These are phyloP conservation scores for Chaetomiaceae sp. DNA, from an alignment of 2,329 filamentous ascomycete genomes.

Conservation along the genomic window DNA sequence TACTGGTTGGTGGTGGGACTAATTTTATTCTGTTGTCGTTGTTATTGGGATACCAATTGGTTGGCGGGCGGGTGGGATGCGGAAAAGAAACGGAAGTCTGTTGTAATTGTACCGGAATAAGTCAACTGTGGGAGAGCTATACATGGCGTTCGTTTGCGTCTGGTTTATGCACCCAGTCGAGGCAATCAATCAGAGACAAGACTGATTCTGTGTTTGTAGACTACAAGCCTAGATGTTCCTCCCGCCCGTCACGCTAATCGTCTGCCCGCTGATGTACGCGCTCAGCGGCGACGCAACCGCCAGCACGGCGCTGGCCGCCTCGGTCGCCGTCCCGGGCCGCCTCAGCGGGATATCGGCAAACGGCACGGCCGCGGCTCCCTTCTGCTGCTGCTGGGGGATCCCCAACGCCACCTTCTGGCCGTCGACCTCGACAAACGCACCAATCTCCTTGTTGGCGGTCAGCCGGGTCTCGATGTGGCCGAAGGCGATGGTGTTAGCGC, in stretches of 20 bases:
- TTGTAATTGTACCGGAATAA: too few species aligned
- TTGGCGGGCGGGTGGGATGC: too few species aligned
- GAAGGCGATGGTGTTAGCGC: slow-evolving; percentile 79
- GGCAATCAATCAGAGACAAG: too few species aligned
- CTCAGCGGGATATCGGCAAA: slow-evolving; percentile 72
- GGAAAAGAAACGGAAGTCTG: too few species aligned
- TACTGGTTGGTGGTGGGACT: too few species aligned
- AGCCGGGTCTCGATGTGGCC: slow-evolving; percentile 75
- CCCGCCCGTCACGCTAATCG: slow-evolving; percentile 79
- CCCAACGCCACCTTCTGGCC: slow-evolving; percentile 71
- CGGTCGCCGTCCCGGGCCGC: slow-evolving; percentile 69
- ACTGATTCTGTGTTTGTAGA: too few species aligned
- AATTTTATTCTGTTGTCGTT: too few species aligned
- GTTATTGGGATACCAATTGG: too few species aligned
- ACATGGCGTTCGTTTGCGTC: too few species aligned
- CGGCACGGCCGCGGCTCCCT: slow-evolving; percentile 30
- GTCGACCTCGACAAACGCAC: slow-evolving; percentile 71
- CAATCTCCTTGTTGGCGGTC: slow-evolving; percentile 79
- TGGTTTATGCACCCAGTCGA: too few species aligned
- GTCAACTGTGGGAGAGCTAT: too few species aligned
- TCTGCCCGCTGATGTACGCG: slow-evolving; percentile 81
- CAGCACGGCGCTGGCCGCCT: slow-evolving; percentile 73
- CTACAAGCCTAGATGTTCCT: slow-evolving; percentile 49
- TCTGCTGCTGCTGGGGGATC: slow-evolving; percentile 60
- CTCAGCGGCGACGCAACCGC: slow-evolving; percentile 78